phyloP scores from a whole-genome alignment of 2,329 filamentous ascomycete genomes.

The Fusarium sp. region DNA sequence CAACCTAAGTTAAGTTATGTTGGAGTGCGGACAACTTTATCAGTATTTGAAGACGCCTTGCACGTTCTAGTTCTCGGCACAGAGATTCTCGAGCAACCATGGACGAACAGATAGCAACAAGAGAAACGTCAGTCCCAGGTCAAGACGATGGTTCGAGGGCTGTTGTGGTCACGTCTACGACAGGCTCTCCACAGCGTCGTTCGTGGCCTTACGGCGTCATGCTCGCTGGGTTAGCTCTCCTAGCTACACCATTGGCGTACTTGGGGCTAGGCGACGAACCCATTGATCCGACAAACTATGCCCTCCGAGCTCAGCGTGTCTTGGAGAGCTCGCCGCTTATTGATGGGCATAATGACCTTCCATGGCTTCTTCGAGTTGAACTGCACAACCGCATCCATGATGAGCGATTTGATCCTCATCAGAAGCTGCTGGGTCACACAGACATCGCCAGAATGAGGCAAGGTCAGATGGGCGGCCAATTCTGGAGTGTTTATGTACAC shows the following conservation, averaged over 20 bases:
- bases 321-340: neutral
- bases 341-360: constrained; percentile 11
- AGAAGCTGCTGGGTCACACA: neutral
- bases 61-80: neutral
- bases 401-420: neutral
- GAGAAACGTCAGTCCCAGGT: neutral
- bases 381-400: constrained; percentile 1
- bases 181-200: neutral
- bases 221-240: constrained; percentile 3
- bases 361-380: neutral
- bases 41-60: neutral
- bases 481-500: constrained; percentile 43
- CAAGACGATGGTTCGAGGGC: neutral
- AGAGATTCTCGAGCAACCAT: neutral
- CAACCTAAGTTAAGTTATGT: neutral
- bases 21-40: neutral
- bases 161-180: neutral
- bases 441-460: neutral
- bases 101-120: neutral
- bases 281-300: constrained; percentile 15
- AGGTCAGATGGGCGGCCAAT: constrained; percentile 9
- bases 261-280: constrained; percentile 5
- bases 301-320: constrained; percentile 12
- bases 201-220: neutral
- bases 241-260: constrained; percentile 6